Evolutionary conservation across 306 rosid species (phyloP).

Genomic region (Rosa chinensis): DNA sequence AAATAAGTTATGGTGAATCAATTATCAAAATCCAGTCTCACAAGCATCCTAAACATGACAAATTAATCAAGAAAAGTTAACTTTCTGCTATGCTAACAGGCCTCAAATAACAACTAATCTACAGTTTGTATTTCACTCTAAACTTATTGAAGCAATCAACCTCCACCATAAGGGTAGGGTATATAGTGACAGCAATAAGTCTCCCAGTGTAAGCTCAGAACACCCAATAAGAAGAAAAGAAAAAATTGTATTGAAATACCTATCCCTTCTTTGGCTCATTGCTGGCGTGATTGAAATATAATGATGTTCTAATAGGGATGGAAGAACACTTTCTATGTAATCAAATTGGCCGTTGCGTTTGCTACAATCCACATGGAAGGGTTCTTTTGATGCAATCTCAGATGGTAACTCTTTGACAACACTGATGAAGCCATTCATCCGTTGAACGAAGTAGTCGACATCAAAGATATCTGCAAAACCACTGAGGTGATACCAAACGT

Average conservation of each 20-base stretch:
- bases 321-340: conserved; percentile 84
- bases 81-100: neutral
- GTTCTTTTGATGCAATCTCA: conserved; percentile 65
- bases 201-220: neutral
- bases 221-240: neutral
- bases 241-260: conserved; percentile 42
- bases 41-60: neutral
- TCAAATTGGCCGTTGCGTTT: conserved; percentile 92
- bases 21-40: neutral
- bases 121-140: neutral
- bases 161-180: neutral
- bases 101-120: neutral
- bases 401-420: conserved; percentile 71
- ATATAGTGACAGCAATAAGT: neutral
- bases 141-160: too few relatives aligned
- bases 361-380: conserved; percentile 78
- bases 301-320: conserved; percentile 59
- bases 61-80: neutral
- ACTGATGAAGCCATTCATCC: conserved; percentile 66
- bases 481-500: conserved; percentile 44
- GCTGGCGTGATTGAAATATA: conserved; percentile 91
- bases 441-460: conserved; percentile 75
- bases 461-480: conserved; percentile 91
- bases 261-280: conserved; percentile 92
- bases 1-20: neutral